These are phyloP conservation scores for Suaeda aralocaspica DNA, from an alignment of 148 eudicot species.

Conservation along the genomic window DNA sequence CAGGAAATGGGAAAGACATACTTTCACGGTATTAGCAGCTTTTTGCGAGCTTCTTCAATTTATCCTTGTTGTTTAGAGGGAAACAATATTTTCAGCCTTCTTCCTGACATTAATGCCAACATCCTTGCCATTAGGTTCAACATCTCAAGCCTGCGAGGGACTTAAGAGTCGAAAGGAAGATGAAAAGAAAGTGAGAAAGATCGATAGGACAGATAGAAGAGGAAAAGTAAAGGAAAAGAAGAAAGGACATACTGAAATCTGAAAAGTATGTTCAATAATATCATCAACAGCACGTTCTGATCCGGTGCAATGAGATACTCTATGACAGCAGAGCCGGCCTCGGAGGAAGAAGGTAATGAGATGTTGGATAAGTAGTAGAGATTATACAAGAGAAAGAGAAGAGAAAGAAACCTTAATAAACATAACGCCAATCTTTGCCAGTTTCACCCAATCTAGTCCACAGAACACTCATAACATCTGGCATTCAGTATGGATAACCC, in stretches of 20 bases:
- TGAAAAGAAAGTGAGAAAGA: constrained; percentile 8
- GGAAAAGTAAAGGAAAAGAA: not conserved
- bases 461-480: constrained; percentile 94
- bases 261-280: constrained; percentile 89
- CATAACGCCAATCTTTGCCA: constrained; percentile 83
- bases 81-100: constrained; percentile 83
- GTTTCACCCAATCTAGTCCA: constrained; percentile 93
- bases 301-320: constrained; percentile 97
- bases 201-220: not conserved
- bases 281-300: constrained; percentile 99
- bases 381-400: constrained; percentile 6
- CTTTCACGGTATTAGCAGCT: constrained; percentile 88
- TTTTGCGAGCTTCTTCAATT: constrained; percentile 86
- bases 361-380: constrained; percentile 32
- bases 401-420: constrained; percentile 94
- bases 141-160: constrained; percentile 80
- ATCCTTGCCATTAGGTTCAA: constrained; percentile 92
- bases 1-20: too few relatives aligned
- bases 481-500: constrained; percentile 66
- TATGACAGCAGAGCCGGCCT: constrained; percentile 91
- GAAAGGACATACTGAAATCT: constrained; percentile 67
- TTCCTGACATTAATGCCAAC: constrained; percentile 92
- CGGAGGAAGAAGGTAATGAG: too few relatives aligned
- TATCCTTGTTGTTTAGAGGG: constrained; percentile 80
- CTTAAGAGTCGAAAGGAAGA: constrained; percentile 32